A percentile compares a stretch with the other conserved stretches of the same genome.
phyloP scores from a whole-genome alignment of 2,329 filamentous ascomycete species.

The Xylariaceae sp. region DNA sequence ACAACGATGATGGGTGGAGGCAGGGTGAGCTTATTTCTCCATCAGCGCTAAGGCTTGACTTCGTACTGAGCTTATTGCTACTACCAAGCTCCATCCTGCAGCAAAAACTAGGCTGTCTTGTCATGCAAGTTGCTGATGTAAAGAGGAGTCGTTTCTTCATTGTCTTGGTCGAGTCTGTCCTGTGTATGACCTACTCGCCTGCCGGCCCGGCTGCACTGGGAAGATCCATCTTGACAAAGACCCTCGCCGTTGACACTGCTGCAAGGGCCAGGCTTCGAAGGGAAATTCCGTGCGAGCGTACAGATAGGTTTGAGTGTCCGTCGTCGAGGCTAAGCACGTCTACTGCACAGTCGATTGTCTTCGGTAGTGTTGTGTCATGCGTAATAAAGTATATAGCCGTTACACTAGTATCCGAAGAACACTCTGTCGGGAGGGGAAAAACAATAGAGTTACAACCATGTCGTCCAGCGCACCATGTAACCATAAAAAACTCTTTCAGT shows the following conservation, averaged over 20 bases:
- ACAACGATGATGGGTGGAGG: no score
- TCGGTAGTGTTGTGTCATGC: background rate
- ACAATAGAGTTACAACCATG: no score
- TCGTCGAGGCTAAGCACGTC: conserved; percentile 5
- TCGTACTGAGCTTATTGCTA: background rate
- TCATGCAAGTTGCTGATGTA: conserved; percentile 3
- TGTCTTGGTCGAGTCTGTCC: background rate
- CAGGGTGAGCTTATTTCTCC: conserved; percentile 4
- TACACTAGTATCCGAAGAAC: no score
- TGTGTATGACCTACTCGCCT: no score
- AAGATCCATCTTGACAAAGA: background rate
- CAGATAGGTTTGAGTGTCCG: background rate
- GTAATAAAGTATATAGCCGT: no score
- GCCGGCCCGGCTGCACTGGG: conserved; percentile 3
- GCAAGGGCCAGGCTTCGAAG: background rate
- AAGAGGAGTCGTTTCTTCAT: background rate
- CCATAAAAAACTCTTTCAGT: no score
- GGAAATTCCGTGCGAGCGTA: conserved; percentile 12
- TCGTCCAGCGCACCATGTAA: no score
- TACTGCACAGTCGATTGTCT: no score
- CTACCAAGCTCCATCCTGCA: conserved; percentile 1
- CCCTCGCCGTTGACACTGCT: background rate
- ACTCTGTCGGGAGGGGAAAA: no score
- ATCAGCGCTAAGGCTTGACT: conserved; percentile 1
- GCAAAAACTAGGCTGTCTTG: background rate